These are phyloP conservation scores for Ramaria rubella DNA, from an alignment of 768 basidiomycete species.

Conservation along the genomic window DNA sequence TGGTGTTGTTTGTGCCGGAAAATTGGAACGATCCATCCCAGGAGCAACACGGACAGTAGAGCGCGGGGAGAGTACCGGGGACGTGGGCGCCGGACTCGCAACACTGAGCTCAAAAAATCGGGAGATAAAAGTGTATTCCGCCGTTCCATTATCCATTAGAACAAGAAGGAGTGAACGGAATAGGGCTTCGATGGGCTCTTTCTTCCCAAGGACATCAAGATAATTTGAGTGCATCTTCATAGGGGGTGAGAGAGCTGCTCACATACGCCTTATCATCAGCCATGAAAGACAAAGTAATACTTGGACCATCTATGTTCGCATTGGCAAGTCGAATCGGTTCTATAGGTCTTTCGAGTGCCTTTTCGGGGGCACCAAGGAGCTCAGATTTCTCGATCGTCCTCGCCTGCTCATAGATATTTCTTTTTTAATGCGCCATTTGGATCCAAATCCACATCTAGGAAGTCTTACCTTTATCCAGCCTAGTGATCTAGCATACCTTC, in stretches of 20 bases:
- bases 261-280: conserved; percentile 86
- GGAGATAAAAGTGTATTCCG: conserved; percentile 84
- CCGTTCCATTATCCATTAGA: conserved; percentile 89
- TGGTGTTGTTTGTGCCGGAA: not conserved
- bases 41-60: not conserved
- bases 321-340: conserved; percentile 55
- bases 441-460: not conserved
- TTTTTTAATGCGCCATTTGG: not conserved
- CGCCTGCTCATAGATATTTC: conserved; percentile 35
- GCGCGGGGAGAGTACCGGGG: conserved; percentile 31
- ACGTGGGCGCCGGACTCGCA: conserved; percentile 31
- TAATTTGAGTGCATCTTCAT: not conserved
- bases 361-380: conserved; percentile 43
- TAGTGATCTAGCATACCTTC: conserved; percentile 81
- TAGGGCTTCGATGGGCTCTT: conserved; percentile 76
- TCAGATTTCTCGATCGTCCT: conserved; percentile 67
- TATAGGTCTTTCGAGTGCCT: conserved; percentile 30
- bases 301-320: conserved; percentile 73
- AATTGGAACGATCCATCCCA: not conserved
- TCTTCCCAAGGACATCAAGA: conserved; percentile 36
- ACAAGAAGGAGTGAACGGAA: conserved; percentile 83
- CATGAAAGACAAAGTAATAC: conserved; percentile 78
- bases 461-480: conserved; percentile 63
- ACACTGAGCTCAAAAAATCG: conserved; percentile 59
- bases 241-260: conserved; percentile 26